Evolutionary conservation across 164 flowering plant genomes (phyloP).

Genomic region (Chimonanthus salicifolius): DNA sequence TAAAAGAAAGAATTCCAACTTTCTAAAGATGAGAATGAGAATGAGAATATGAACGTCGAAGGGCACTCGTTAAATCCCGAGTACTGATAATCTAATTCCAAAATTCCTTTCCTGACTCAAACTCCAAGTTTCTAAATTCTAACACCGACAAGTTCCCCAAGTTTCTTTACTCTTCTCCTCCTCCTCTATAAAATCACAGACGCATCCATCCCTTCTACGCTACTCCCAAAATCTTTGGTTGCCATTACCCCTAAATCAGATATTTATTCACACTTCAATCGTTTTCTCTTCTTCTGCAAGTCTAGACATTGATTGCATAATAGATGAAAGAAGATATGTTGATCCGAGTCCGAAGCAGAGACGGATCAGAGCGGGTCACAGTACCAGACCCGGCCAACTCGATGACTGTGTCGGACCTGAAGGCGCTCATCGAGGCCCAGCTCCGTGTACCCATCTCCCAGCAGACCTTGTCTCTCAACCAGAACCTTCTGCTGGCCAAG

Average conservation of each 20-base stretch:
- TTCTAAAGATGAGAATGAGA: too few species aligned
- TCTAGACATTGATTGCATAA: too few species aligned
- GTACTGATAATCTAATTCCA: too few species aligned
- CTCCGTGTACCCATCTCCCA: constrained; percentile 53
- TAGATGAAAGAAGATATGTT: constrained; percentile 28
- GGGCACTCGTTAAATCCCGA: too few species aligned
- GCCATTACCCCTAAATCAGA: too few species aligned
- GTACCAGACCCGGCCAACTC: constrained; percentile 40
- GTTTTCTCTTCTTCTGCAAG: constrained; percentile 4
- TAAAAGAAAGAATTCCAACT: too few species aligned
- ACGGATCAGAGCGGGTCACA: constrained; percentile 68
- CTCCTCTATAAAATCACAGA: too few species aligned
- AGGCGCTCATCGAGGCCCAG: constrained; percentile 59
- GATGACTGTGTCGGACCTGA: constrained; percentile 54
- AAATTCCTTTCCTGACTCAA: too few species aligned
- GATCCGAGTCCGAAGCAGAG: constrained; percentile 88
- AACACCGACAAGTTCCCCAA: too few species aligned
- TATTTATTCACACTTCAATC: background rate
- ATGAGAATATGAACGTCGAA: too few species aligned
- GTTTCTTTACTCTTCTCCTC: background rate
- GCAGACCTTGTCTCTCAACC: constrained; percentile 76
- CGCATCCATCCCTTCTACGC: background rate
- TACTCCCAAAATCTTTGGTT: background rate
- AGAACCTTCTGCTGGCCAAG: constrained; percentile 69
- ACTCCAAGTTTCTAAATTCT: too few species aligned